Conservation (phyloP, 2,329 filamentous ascomycete genomes). For the Paecilomyces sp. region DNA sequence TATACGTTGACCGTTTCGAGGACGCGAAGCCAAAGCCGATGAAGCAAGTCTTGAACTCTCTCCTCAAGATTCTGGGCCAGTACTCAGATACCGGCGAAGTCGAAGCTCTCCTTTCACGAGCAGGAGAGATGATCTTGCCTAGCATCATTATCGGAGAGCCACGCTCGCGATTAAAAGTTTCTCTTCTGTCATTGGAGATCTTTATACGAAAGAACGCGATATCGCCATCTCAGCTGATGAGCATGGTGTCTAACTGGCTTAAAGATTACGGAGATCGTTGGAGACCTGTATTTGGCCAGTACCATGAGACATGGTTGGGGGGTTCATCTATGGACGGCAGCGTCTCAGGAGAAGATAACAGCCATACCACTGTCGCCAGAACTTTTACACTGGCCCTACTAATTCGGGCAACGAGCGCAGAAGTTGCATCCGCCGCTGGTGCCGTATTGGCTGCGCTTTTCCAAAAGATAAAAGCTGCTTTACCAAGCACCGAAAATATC, state of each 20-base stretch:
- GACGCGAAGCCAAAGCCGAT: conserved; percentile 38
- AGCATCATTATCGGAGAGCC: conserved; percentile 32
- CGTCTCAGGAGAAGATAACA: conserved; percentile 1
- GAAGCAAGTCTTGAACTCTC: conserved; percentile 36
- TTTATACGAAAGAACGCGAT: conserved; percentile 32
- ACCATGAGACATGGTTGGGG: conserved; percentile 14
- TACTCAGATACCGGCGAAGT: conserved; percentile 15
- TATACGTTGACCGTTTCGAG: conserved; percentile 34
- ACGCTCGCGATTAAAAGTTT: conserved; percentile 30
- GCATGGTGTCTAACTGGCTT: conserved; percentile 25
- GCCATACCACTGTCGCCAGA: conserved; percentile 16
- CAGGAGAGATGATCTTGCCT: conserved; percentile 24
- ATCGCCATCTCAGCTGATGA: conserved; percentile 21
- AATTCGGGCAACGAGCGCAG: conserved; percentile 21
- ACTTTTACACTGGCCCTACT: conserved; percentile 25
- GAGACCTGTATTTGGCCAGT: conserved; percentile 22
- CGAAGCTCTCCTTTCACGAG: conserved; percentile 13
- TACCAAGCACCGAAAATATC: not conserved
- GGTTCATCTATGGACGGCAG: not conserved
- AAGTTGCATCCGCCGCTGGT: conserved; percentile 21
- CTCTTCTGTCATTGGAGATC: conserved; percentile 28
- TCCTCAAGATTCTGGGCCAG: conserved; percentile 27
- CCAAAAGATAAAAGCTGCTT: conserved; percentile 17
- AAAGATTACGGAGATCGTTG: conserved; percentile 21
- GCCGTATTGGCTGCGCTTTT: conserved; percentile 20